These are phyloP conservation scores for Globisporangium radiosum DNA, from an alignment of 352 stramenopile genomes.

Conservation along the genomic window DNA sequence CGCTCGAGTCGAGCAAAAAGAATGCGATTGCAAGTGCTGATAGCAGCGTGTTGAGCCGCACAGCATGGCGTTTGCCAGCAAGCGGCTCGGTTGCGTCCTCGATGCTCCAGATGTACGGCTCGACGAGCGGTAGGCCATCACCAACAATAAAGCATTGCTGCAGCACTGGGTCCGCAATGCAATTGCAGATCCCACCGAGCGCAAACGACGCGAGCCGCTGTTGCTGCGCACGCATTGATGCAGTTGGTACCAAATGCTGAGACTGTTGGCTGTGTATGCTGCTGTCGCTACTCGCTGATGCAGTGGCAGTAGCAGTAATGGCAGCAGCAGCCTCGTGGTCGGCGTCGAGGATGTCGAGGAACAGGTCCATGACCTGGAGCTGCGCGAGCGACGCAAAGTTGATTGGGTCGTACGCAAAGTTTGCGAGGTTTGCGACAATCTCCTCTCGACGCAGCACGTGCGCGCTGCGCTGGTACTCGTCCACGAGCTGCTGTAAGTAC, in stretches of 20 bases:
- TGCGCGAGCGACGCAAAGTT: conserved; percentile 56
- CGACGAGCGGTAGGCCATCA: conserved; percentile 36
- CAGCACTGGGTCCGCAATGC: conserved; percentile 46
- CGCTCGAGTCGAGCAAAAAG: conserved; percentile 59
- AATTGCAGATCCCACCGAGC: conserved; percentile 73
- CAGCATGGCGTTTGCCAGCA: background rate
- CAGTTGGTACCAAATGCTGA: background rate
- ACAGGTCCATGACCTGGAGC: conserved; percentile 67
- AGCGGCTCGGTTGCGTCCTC: conserved; percentile 8
- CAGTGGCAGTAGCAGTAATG: too few species aligned
- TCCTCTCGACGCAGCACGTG: conserved; percentile 60
- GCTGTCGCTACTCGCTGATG: background rate
- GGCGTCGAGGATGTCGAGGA: conserved; percentile 63
- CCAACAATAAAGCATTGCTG: conserved; percentile 49
- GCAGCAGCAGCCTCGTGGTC: conserved; percentile 20
- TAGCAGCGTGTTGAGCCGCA: conserved; percentile 36
- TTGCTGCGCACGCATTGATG: conserved; percentile 14
- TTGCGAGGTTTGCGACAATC: conserved; percentile 72
- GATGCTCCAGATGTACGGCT: conserved; percentile 33
- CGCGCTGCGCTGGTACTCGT: conserved; percentile 62
- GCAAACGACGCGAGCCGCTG: conserved; percentile 55
- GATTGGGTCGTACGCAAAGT: conserved; percentile 85
- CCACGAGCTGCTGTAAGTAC: conserved; percentile 71
- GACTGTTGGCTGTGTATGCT: background rate
- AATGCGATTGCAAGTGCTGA: conserved; percentile 54